Evolutionary conservation across 192 early-diverging fungal species (phyloP), one percentile per base, ranked within the genome.

Genomic region (Mortierella antarctica): DNA sequence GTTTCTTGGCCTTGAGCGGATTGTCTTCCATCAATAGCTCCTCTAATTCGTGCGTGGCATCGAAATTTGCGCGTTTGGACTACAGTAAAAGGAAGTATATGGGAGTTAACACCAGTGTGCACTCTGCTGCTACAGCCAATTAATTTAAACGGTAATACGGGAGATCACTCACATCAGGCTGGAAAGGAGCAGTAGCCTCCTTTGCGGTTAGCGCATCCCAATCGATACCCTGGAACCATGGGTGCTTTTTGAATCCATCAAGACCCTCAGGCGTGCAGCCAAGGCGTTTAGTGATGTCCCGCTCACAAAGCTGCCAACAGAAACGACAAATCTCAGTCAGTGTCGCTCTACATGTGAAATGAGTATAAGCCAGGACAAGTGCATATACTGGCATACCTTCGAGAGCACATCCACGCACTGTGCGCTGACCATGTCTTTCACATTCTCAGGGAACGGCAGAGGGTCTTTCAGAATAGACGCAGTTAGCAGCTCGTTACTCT

Each of bases 1-100:
- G 88, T 52, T 91, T 92, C 71, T 90, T 92, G 23, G 90, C 92
- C 42, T 94, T 92, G 18, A 99, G 88, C 1, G 96, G 97, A 60
- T 97, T 96, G 44, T 98, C 97, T 74, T 99, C 97, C n/a, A 99
- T 86, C 49, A 99, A 83, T 41, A 98, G 89, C 71, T 99, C 98
- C 67, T 99, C 97, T 21, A 99, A 82, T 55, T 99, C 97, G 74
- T 98, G 92, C 31, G 96, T 95, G 9, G 95, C 95, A 86, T 99
- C 97, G 83, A 98, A 98, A 74, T 99, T 99, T 55, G 94, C 91
- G 20, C 90, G 84, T 75, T 97, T 95, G 58, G 88, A 86, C 94
- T 95, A 64, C 10, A 57, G 50, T 5, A 71, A 10, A 42, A 62
- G 57, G 2, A 54, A 49, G 1, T 21, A 56, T 13, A 49, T 50